phyloP scores from a whole-genome alignment of 352 stramenopile genomes.

The Phytophthora melonis region DNA sequence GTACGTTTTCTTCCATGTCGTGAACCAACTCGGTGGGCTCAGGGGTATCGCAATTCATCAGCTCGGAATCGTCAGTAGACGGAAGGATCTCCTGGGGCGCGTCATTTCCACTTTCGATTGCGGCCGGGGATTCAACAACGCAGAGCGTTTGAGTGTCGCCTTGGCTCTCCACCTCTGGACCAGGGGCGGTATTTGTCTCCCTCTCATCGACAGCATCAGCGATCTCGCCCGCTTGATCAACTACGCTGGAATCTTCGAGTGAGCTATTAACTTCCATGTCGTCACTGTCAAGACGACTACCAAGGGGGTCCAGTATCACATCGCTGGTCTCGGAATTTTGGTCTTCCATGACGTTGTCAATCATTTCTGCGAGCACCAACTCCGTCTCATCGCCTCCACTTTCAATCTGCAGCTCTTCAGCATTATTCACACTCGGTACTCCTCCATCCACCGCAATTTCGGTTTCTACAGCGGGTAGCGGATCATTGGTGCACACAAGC shows the following conservation, averaged over 20 bases:
- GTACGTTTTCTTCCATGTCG: not conserved
- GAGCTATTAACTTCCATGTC: not conserved
- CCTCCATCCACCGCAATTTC: not conserved
- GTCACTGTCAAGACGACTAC: not conserved
- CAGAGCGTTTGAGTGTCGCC: not conserved
- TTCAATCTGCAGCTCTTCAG: not conserved
- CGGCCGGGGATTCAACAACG: not conserved
- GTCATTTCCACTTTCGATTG: not conserved
- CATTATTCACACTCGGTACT: not conserved
- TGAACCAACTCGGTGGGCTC: not conserved
- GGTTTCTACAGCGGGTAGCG: not conserved
- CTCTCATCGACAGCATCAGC: not conserved
- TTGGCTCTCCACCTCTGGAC: not conserved
- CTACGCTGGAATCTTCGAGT: not conserved
- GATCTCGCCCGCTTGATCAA: not conserved
- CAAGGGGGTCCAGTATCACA: not conserved
- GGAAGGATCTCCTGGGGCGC: not conserved
- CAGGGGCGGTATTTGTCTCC: not conserved
- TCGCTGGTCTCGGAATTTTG: not conserved
- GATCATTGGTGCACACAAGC: not conserved
- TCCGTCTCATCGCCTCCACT: not conserved
- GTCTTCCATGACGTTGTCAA: not conserved
- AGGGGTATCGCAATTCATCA: not conserved
- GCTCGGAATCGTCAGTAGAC: not conserved
- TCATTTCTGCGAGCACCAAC: slow-evolving; percentile 8